phyloP scores from a whole-genome alignment of 2,329 filamentous ascomycete species.

The Fusarium sp. region DNA sequence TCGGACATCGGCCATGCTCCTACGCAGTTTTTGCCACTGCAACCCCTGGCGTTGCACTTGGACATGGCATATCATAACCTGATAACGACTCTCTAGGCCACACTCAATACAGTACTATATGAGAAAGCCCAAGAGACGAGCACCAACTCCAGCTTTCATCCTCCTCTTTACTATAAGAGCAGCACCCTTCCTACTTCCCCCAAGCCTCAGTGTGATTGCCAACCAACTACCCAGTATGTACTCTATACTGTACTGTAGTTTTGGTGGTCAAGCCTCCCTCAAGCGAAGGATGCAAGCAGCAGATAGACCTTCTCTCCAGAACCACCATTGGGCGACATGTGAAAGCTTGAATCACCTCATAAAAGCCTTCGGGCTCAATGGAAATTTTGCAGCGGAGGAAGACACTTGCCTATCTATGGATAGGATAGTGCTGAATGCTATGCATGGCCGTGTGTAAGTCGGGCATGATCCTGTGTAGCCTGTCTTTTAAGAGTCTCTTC shows the following conservation, averaged over 20 bases:
- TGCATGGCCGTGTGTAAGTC: too few relatives aligned
- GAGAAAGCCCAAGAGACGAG: neutral
- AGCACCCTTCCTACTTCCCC: neutral
- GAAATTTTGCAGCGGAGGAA: neutral
- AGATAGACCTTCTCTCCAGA: neutral
- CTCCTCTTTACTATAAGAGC: neutral
- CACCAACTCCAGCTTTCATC: neutral
- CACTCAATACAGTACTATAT: neutral
- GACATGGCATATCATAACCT: neutral
- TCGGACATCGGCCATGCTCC: too few relatives aligned
- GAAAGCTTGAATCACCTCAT: neutral
- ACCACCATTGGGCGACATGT: neutral
- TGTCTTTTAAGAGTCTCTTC: neutral
- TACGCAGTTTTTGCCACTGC: too few relatives aligned
- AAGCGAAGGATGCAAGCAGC: too few relatives aligned
- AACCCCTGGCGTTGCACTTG: too few relatives aligned
- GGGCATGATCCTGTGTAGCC: too few relatives aligned
- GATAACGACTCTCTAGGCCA: neutral
- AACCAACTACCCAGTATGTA: too few relatives aligned
- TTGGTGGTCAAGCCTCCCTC: too few relatives aligned
- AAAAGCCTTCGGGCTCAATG: neutral
- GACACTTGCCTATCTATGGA: neutral
- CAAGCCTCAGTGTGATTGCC: too few relatives aligned
- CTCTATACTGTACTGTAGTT: neutral
- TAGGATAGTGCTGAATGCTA: neutral